Base-by-base conservation (phyloP, 805 yeast genomes). In the Barnettozyma sucrosica region DNA sequence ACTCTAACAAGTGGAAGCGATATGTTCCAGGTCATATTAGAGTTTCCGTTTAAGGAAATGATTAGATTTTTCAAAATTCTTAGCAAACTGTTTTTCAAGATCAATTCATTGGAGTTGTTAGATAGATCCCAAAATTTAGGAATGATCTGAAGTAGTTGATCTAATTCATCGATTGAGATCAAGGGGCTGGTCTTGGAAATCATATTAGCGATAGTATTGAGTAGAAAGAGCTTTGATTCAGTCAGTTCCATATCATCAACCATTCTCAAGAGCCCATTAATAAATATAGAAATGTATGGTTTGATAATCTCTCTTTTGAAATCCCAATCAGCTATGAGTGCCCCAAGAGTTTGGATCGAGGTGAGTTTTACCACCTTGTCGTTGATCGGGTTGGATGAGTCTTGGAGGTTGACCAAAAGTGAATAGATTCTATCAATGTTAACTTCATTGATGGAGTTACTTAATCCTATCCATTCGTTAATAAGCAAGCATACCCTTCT, bases 351-450 rank as follows among this genome's bases (percentile, higher is more conserved):
- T 56, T 83, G 84, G 14, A 84, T 72, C 0, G 93, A 82, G 0
- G 95, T 79, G 20, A 93, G 62, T 55, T 75, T 76, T 2, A 93
- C 96, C n/a, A 92, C 96, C 46, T 75, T 72, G 62, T 93, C 98
- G 53, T 81, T 77, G 24, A 70, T 63, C 28, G 72, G 66, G 33
- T 73, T 70, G 3, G 69, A 52, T 11, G 74, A 66, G 45, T 69
- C 61, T 52, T 89, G 61, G n/a, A 81, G 66, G 36, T 65, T 64
- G 18, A 73, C 51, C 24, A 89, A 69, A 37, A 86, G 70, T 44
- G 74, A 69, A 61, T 85, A 92, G 21, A 86, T 74, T 21, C 70
- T 64, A 20, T 72, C 67, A 48, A 88, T 67, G 43, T 83, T 78
- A 34, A 75, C 78, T 19, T 76, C 69, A 9, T 83, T 75, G 21